phyloP scores from a whole-genome alignment of 306 rosid genomes.

The Quercus robur region DNA sequence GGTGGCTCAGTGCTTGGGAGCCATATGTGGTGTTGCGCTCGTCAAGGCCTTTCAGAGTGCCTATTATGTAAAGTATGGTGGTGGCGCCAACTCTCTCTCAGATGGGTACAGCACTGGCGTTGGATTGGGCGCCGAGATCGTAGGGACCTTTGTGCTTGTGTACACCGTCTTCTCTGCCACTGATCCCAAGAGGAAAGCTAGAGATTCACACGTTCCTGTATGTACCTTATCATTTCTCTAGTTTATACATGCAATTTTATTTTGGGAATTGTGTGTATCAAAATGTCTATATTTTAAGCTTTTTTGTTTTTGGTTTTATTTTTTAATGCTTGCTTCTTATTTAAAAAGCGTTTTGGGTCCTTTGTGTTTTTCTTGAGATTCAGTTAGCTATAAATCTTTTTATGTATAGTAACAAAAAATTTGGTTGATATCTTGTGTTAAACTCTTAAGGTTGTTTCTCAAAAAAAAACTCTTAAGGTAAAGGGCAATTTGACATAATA shows the following conservation, averaged over 20 bases:
- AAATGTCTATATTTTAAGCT: too few species aligned
- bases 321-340: too few species aligned
- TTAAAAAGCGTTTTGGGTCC: too few species aligned
- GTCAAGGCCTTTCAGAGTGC: conserved; percentile 79
- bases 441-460: too few species aligned
- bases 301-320: too few species aligned
- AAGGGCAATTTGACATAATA: too few species aligned
- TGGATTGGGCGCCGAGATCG: conserved; percentile 82
- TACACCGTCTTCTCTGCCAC: conserved; percentile 96
- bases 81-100: conserved; percentile 63
- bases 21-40: conserved; percentile 80
- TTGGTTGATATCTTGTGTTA: too few species aligned
- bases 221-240: background rate
- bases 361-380: too few species aligned
- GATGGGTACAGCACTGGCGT: conserved; percentile 54
- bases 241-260: background rate
- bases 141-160: conserved; percentile 84
- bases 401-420: too few species aligned
- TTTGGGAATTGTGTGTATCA: too few species aligned
- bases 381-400: too few species aligned
- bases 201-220: conserved; percentile 96
- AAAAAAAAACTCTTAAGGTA: too few species aligned
- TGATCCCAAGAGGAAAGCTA: conserved; percentile 86
- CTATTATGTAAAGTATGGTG: conserved; percentile 47
- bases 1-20: conserved; percentile 89